phyloP scores from a whole-genome alignment of 441 rosid species.

The Euphorbia schlechtendalii region DNA sequence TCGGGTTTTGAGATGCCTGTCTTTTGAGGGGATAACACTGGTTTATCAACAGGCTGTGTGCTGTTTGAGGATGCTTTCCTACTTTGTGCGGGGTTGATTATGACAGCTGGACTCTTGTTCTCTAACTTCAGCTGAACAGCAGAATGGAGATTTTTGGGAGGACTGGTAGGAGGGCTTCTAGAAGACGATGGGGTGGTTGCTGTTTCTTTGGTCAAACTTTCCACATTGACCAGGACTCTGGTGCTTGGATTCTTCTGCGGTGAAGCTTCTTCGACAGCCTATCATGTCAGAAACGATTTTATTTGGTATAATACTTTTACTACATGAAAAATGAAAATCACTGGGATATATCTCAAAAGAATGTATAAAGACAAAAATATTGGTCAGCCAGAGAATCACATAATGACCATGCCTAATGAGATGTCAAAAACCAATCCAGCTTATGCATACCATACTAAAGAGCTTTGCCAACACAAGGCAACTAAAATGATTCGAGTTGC shows the following conservation, averaged over 20 bases:
- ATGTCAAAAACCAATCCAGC: too few species aligned
- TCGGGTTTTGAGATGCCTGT: slow-evolving; percentile 36
- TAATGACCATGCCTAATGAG: too few species aligned
- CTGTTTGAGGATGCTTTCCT: slow-evolving; percentile 39
- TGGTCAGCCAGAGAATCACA: too few species aligned
- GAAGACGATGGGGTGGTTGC: slow-evolving; percentile 39
- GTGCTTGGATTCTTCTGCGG: slow-evolving; percentile 32
- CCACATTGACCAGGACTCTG: slow-evolving; percentile 45
- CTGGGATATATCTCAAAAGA: too few species aligned
- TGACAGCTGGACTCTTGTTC: slow-evolving; percentile 30
- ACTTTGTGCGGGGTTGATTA: slow-evolving; percentile 28
- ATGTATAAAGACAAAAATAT: too few species aligned
- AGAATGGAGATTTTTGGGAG: slow-evolving; percentile 26
- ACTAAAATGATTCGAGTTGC: too few species aligned
- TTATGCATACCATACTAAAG: neutral
- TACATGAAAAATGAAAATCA: too few species aligned
- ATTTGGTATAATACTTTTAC: neutral
- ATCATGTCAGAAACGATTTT: slow-evolving; percentile 7
- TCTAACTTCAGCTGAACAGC: slow-evolving; percentile 41
- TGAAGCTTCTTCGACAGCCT: slow-evolving; percentile 33
- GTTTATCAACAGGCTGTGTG: slow-evolving; percentile 39
- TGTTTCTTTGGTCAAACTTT: slow-evolving; percentile 51
- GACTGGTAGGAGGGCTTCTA: slow-evolving; percentile 36
- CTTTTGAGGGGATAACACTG: slow-evolving; percentile 29
- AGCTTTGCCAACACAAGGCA: neutral